Conservation (phyloP, 2,329 filamentous ascomycete species). For the Pyrenochaeta sp. region DNA sequence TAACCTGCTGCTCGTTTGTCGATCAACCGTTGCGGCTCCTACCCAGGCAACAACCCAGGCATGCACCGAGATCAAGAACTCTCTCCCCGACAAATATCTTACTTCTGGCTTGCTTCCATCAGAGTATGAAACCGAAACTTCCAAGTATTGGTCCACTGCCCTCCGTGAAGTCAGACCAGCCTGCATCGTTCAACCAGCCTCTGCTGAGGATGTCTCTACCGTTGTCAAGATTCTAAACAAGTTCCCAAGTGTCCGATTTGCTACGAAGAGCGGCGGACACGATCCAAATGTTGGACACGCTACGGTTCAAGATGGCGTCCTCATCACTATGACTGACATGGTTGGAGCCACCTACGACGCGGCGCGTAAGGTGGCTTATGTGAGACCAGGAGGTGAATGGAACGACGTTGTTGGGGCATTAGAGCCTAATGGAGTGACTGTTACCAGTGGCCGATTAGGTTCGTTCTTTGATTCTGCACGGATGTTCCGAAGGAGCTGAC, state of each 20-base stretch:
- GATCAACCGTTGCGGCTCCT: slow-evolving; percentile 14
- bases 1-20: slow-evolving; percentile 13
- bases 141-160: slow-evolving; percentile 31
- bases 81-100: slow-evolving; percentile 28
- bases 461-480: neutral
- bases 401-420: slow-evolving; percentile 50
- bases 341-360: slow-evolving; percentile 47
- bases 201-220: slow-evolving; percentile 33
- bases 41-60: slow-evolving; percentile 24
- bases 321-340: slow-evolving; percentile 49
- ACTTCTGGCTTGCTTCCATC: slow-evolving; percentile 22
- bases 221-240: slow-evolving; percentile 35
- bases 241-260: slow-evolving; percentile 30
- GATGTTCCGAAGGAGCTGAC: slow-evolving; percentile 1
- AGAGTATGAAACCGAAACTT: slow-evolving; percentile 27
- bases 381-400: slow-evolving; percentile 53
- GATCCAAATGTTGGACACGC: slow-evolving; percentile 48
- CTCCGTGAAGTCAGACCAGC: slow-evolving; percentile 29
- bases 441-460: slow-evolving; percentile 39
- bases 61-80: slow-evolving; percentile 26
- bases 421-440: slow-evolving; percentile 45
- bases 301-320: slow-evolving; percentile 47
- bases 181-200: slow-evolving; percentile 34
- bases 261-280: slow-evolving; percentile 47
- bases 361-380: slow-evolving; percentile 44